Percentiles rank a stretch among this genome's conserved stretches.
phyloP scores from a whole-genome alignment of 345 rosid species.

The Theobroma cacao region DNA sequence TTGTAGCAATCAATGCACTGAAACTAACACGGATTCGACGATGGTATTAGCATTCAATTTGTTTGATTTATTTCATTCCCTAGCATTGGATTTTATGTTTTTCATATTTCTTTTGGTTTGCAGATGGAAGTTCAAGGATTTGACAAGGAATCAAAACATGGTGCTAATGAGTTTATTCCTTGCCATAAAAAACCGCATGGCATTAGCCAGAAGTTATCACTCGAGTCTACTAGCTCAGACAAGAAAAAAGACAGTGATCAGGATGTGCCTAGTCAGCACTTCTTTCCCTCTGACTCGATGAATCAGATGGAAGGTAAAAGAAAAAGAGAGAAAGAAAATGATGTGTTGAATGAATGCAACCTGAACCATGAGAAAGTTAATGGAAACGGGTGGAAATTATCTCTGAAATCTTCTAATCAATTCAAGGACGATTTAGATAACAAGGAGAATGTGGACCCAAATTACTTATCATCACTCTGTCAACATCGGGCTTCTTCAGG shows the following conservation, averaged over 20 bases:
- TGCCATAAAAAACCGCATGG: slow-evolving; percentile 24
- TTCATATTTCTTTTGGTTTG: slow-evolving; percentile 5
- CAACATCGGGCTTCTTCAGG: slow-evolving; percentile 9
- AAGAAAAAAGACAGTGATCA: slow-evolving; percentile 14
- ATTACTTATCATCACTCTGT: slow-evolving; percentile 10
- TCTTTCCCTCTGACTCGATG: background rate
- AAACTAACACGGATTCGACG: slow-evolving; percentile 21
- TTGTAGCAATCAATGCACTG: slow-evolving; percentile 22
- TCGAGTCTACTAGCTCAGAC: slow-evolving; percentile 33
- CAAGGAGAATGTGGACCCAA: slow-evolving; percentile 18
- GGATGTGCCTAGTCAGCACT: slow-evolving; percentile 8
- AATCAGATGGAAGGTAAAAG: slow-evolving; percentile 17
- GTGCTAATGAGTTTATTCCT: slow-evolving; percentile 19
- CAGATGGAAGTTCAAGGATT: slow-evolving; percentile 38
- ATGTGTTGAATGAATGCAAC: slow-evolving; percentile 15
- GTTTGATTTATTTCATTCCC: background rate
- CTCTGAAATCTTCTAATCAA: slow-evolving; percentile 32
- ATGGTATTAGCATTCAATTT: slow-evolving; percentile 20
- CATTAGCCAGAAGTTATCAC: slow-evolving; percentile 35
- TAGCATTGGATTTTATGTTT: background rate
- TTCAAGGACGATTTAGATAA: slow-evolving; percentile 22
- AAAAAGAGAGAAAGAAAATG: slow-evolving; percentile 25
- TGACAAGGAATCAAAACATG: slow-evolving; percentile 24
- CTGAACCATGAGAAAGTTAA: slow-evolving; percentile 7
- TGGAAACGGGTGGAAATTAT: slow-evolving; percentile 32